A percentile compares a stretch with the other conserved stretches of the same genome.
Evolutionary conservation across 306 rosid genomes (phyloP).

Genomic region (Heteromeles arbutifolia): DNA sequence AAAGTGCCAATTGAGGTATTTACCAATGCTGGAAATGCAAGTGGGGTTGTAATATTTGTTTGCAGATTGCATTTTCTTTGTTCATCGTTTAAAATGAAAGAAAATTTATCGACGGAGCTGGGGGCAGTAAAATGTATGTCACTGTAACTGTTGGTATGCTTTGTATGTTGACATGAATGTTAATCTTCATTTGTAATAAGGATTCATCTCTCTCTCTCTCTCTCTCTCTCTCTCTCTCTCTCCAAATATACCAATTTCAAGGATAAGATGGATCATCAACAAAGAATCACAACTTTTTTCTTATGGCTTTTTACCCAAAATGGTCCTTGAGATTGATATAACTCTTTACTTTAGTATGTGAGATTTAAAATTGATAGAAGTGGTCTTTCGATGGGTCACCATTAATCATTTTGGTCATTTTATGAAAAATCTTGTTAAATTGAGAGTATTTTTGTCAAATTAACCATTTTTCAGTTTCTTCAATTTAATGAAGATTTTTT

Average conservation of each 20-base stretch:
- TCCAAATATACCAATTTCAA: neutral
- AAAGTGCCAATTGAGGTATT: slow-evolving; percentile 25
- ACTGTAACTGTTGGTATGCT: slow-evolving; percentile 27
- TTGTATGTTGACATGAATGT: slow-evolving; percentile 2
- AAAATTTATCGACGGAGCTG: slow-evolving; percentile 24
- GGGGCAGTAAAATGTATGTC: slow-evolving; percentile 28
- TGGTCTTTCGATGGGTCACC: too few relatives aligned
- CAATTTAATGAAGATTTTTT: too few relatives aligned
- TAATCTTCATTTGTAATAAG: neutral
- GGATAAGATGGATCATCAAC: too few relatives aligned
- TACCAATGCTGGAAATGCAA: slow-evolving; percentile 28
- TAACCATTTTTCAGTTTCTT: fast-evolving
- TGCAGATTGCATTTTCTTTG: slow-evolving; percentile 28
- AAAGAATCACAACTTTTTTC: too few relatives aligned
- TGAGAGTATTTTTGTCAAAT: too few relatives aligned
- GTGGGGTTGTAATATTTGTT: slow-evolving; percentile 42
- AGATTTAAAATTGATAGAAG: too few relatives aligned
- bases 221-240: neutral
- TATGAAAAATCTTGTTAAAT: too few relatives aligned
- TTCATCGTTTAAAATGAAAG: neutral
- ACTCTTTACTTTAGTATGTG: fast-evolving
- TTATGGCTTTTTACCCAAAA: too few relatives aligned
- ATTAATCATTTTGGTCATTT: too few relatives aligned
- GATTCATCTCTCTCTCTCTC: neutral
- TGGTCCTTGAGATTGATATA: fast-evolving